Conservation (phyloP, 345 rosid genomes). For the Mangifera indica region DNA sequence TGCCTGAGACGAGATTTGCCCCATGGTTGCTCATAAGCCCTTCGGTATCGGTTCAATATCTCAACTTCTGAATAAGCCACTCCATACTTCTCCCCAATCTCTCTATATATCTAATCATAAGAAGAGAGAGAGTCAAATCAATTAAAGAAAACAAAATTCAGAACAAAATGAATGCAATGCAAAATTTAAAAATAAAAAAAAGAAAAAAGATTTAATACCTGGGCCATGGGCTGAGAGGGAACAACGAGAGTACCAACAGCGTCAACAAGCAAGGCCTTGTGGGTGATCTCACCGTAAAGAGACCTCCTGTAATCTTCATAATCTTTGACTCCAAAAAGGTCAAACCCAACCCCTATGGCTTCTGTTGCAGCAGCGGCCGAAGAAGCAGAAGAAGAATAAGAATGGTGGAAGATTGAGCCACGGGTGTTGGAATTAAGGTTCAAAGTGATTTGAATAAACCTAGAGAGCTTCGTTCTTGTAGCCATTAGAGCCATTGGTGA, state of each 20-base stretch:
- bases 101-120: conserved; percentile 65
- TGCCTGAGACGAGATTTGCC: conserved; percentile 92
- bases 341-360: conserved; percentile 35
- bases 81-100: conserved; percentile 88
- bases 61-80: conserved; percentile 84
- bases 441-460: background rate
- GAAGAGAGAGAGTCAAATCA: background rate
- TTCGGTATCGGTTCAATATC: conserved; percentile 73
- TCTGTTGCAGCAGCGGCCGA: conserved; percentile 32
- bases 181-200: background rate
- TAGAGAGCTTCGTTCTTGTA: background rate
- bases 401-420: conserved; percentile 26
- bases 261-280: conserved; percentile 86
- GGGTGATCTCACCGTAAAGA: conserved; percentile 76
- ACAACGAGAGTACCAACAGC: conserved; percentile 89
- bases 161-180: background rate
- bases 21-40: conserved; percentile 97
- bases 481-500: too few species aligned
- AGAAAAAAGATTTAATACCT: conserved; percentile 41
- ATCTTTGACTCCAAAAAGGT: conserved; percentile 57
- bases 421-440: background rate
- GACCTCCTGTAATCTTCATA: conserved; percentile 82
- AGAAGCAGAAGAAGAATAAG: conserved; percentile 29
- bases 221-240: conserved; percentile 99
- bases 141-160: background rate